phyloP scores from a whole-genome alignment of 805 yeast species.

The Ogataea saltuana region DNA sequence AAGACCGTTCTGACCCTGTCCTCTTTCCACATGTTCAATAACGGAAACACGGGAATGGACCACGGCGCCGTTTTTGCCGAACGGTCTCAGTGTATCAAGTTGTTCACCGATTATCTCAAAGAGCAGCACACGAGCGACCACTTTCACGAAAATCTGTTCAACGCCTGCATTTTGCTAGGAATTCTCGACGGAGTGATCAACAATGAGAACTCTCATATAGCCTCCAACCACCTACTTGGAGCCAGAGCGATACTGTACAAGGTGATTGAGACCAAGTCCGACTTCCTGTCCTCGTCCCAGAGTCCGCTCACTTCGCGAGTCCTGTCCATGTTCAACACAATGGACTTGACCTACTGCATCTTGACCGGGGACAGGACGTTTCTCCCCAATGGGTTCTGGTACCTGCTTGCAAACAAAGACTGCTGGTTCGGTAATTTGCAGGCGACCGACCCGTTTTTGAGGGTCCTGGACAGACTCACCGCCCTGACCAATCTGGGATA shows the following conservation, averaged over 20 bases:
- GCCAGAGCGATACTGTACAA: conserved; percentile 27
- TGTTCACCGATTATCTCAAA: conserved; percentile 14
- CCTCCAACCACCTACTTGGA: conserved; percentile 27
- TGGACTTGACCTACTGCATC: conserved; percentile 30
- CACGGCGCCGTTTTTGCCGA: conserved; percentile 10
- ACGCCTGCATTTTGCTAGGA: conserved; percentile 27
- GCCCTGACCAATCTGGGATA: conserved; percentile 17
- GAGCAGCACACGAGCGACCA: conserved; percentile 2
- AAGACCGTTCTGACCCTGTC: conserved; percentile 25
- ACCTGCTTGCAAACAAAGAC: conserved; percentile 22
- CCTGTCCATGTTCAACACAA: conserved; percentile 31
- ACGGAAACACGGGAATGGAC: conserved; percentile 7
- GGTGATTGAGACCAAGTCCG: conserved; percentile 14
- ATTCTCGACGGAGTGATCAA: conserved; percentile 31
- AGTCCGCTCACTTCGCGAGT: conserved; percentile 21
- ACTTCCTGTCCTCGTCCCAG: conserved; percentile 12
- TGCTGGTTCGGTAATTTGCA: conserved; percentile 33
- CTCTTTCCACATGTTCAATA: conserved; percentile 25
- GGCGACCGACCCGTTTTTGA: conserved; percentile 33
- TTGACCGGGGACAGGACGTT: conserved; percentile 26
- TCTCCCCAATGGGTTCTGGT: conserved; percentile 24
- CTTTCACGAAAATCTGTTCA: conserved; percentile 18
- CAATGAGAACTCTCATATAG: conserved; percentile 17
- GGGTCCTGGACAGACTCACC: conserved; percentile 30
- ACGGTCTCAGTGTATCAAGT: conserved; percentile 19